Conservation (phyloP, 1,139 yeast genomes). For the Kodamaea plutei region DNA sequence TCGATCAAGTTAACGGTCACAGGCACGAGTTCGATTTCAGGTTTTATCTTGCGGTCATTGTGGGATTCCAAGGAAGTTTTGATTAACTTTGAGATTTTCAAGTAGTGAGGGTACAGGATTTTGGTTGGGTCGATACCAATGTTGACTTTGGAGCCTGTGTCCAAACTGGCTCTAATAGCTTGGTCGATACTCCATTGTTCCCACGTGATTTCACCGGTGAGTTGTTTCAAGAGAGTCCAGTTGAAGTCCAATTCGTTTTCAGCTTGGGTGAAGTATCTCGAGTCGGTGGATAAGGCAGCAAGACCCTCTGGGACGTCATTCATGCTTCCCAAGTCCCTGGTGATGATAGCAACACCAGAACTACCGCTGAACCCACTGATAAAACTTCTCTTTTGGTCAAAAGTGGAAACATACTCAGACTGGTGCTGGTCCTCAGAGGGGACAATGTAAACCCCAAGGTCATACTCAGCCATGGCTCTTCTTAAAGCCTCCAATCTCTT, state of each 20-base stretch:
- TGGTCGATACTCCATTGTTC: constrained; percentile 75
- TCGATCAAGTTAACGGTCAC: constrained; percentile 71
- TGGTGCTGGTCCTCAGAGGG: constrained; percentile 96
- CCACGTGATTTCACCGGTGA: constrained; percentile 76
- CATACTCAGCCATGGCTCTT: constrained; percentile 56
- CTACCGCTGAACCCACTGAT: constrained; percentile 92
- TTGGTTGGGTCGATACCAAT: constrained; percentile 61
- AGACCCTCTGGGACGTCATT: constrained; percentile 57
- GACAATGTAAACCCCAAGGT: constrained; percentile 73
- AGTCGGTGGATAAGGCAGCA: constrained; percentile 89
- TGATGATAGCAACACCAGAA: constrained; percentile 88
- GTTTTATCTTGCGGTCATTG: constrained; percentile 20
- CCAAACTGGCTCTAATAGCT: constrained; percentile 50
- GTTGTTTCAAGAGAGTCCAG: constrained; percentile 84
- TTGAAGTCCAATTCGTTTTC: constrained; percentile 79
- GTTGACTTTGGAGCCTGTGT: constrained; percentile 37
- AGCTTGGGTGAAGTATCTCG: constrained; percentile 92
- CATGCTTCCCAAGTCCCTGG: constrained; percentile 63
- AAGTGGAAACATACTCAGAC: constrained; percentile 77
- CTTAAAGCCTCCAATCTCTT: constrained; percentile 62
- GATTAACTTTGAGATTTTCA: constrained; percentile 24
- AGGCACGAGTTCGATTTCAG: constrained; percentile 58
- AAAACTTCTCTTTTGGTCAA: constrained; percentile 81
- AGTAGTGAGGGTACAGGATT: constrained; percentile 45
- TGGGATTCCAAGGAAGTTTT: constrained; percentile 17